These are phyloP conservation scores for Allium fistulosum DNA, from an alignment of 106 monocot genomes.

Conservation along the genomic window DNA sequence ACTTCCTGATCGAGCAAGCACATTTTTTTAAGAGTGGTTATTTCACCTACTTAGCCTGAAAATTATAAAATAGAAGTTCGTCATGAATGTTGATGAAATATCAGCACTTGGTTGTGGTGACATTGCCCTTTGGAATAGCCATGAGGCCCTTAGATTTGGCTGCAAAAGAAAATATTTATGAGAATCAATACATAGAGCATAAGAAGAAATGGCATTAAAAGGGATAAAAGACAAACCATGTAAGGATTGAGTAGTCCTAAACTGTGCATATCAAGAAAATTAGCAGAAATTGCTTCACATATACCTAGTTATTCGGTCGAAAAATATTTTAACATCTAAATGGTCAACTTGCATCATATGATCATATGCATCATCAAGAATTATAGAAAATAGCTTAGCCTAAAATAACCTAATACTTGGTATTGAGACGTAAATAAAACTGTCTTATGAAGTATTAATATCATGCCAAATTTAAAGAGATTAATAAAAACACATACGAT, in stretches of 20 bases:
- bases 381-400: too few relatives aligned
- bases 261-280: constrained; percentile 64
- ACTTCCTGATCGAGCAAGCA: neutral
- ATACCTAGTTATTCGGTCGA: constrained; percentile 61
- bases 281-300: constrained; percentile 69
- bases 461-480: too few relatives aligned
- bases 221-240: constrained; percentile 52
- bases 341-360: too few relatives aligned
- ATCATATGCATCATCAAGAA: too few relatives aligned
- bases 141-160: constrained; percentile 95
- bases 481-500: too few relatives aligned
- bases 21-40: neutral
- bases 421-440: too few relatives aligned
- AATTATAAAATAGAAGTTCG: constrained; percentile 80
- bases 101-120: constrained; percentile 36
- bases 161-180: too few relatives aligned
- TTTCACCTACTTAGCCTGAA: constrained; percentile 71
- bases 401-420: too few relatives aligned
- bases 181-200: neutral
- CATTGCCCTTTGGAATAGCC: constrained; percentile 98
- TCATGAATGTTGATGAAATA: constrained; percentile 79
- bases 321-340: too few relatives aligned
- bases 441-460: too few relatives aligned
- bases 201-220: neutral
- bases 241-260: constrained; percentile 82